A percentile compares a stretch with the other conserved stretches of the same genome.
Conservation (phyloP, 371 early-diverging fungal species). For the Mortierella sp. region DNA sequence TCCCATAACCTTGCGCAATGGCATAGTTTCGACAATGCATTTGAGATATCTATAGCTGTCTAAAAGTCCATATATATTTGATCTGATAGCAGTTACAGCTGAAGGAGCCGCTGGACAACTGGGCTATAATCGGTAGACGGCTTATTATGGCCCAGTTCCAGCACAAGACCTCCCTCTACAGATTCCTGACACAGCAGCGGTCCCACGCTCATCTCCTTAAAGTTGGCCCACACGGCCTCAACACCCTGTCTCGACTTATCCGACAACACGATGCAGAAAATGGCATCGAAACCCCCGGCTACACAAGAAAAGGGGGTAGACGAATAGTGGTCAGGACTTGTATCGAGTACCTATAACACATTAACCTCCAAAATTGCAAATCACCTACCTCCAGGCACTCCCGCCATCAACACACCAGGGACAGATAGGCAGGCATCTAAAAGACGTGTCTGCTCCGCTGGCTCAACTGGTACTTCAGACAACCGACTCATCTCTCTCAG, state of each 20-base stretch:
- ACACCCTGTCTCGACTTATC: conserved; percentile 61
- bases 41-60: too few species aligned
- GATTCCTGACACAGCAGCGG: conserved; percentile 72
- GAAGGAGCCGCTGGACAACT: conserved; percentile 16
- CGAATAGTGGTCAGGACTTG: conserved; percentile 1
- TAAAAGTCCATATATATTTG: too few species aligned
- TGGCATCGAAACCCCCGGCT: conserved; percentile 98
- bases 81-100: too few species aligned
- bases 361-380: too few species aligned
- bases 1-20: too few species aligned
- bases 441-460: conserved; percentile 83
- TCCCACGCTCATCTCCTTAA: conserved; percentile 80
- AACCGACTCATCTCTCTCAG: conserved; percentile 79
- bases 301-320: conserved; percentile 3
- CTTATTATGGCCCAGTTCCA: conserved; percentile 24
- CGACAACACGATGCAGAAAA: conserved; percentile 84
- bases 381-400: conserved; percentile 95
- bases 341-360: too few species aligned
- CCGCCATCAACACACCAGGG: conserved; percentile 89
- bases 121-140: not conserved
- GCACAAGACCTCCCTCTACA: conserved; percentile 48
- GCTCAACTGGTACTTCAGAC: conserved; percentile 91
- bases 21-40: too few species aligned
- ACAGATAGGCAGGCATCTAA: conserved; percentile 81
- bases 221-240: conserved; percentile 73